A percentile compares a stretch with the other conserved stretches of the same genome.
Evolutionary conservation across 805 yeast species (phyloP).

Genomic region (Wickerhamiella domercqiae): DNA sequence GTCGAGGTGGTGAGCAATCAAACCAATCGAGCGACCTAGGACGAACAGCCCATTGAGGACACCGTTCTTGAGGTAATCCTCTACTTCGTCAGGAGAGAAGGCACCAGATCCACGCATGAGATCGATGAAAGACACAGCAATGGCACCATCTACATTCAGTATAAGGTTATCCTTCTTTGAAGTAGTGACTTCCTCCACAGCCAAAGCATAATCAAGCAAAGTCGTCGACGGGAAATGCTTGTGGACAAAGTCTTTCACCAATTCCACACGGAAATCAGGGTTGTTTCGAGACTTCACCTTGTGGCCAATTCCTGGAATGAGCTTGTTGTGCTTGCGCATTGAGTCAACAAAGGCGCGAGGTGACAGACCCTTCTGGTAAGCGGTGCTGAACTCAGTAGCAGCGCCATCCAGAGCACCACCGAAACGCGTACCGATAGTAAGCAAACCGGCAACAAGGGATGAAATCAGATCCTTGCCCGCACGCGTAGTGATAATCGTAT

Average conservation of each 20-base stretch:
- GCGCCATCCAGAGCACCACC: constrained; percentile 36
- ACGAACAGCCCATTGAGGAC: constrained; percentile 34
- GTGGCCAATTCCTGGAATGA: constrained; percentile 34
- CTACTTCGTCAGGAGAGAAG: constrained; percentile 31
- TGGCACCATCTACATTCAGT: constrained; percentile 32
- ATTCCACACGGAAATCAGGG: constrained; percentile 34
- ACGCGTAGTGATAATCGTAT: constrained; percentile 33
- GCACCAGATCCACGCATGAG: constrained; percentile 31
- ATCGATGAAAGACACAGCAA: constrained; percentile 32
- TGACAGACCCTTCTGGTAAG: constrained; percentile 30
- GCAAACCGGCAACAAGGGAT: constrained; percentile 30
- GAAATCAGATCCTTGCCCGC: constrained; percentile 35
- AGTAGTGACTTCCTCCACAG: constrained; percentile 35
- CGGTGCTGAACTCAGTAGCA: constrained; percentile 30
- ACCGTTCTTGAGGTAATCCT: constrained; percentile 31
- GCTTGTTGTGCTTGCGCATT: constrained; percentile 34
- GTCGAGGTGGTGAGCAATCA: constrained; percentile 33
- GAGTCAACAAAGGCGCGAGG: constrained; percentile 33
- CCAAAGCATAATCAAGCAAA: constrained; percentile 31
- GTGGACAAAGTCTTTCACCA: constrained; percentile 31
- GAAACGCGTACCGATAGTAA: constrained; percentile 32
- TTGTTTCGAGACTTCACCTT: constrained; percentile 33
- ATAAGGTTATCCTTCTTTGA: constrained; percentile 34
- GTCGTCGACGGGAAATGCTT: constrained; percentile 31
- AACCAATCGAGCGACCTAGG: constrained; percentile 32